Percentiles rank a stretch among this genome's conserved stretches.
These are phyloP conservation scores for Neurospora sp. DNA, from an alignment of 2,329 filamentous ascomycete species.

Conservation along the genomic window DNA sequence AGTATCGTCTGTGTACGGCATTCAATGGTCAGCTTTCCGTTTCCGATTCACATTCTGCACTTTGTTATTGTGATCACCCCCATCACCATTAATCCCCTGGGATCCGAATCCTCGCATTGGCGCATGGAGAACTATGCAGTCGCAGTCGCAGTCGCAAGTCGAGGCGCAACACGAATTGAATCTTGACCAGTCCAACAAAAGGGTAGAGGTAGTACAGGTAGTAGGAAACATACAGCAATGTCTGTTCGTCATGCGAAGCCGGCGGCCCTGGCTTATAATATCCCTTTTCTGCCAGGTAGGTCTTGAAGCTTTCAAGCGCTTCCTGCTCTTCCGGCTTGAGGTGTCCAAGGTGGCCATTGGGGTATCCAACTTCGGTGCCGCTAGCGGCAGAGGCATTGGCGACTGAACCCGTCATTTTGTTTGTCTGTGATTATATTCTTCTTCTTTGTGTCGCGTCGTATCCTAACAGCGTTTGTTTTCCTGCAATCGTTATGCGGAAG, in stretches of 20 bases:
- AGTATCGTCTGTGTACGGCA: slow-evolving; percentile 53
- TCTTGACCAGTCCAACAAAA: background rate
- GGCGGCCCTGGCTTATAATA: slow-evolving; percentile 48
- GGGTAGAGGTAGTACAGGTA: background rate
- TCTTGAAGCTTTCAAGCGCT: slow-evolving; percentile 64
- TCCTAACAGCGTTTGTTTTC: background rate
- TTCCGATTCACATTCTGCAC: background rate
- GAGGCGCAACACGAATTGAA: slow-evolving; percentile 1
- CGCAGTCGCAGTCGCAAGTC: slow-evolving; percentile 1
- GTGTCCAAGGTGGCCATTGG: slow-evolving; percentile 71
- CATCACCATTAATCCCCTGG: background rate
- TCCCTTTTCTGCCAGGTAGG: slow-evolving; percentile 51
- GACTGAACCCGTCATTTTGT: slow-evolving; percentile 1
- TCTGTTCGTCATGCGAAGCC: slow-evolving; percentile 62
- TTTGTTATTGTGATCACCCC: background rate
- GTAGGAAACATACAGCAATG: slow-evolving; percentile 49
- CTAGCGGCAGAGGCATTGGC: slow-evolving; percentile 7
- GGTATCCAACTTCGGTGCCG: slow-evolving; percentile 42
- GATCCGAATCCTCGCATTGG: background rate
- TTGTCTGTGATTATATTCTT: background rate
- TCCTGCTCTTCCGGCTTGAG: slow-evolving; percentile 58
- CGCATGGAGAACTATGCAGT: background rate
- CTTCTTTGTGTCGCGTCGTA: background rate
- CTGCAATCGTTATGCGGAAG: background rate
- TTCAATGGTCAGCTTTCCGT: background rate